Conservation (phyloP, 2,329 filamentous ascomycete species). For the Epichloe glyceriae region DNA sequence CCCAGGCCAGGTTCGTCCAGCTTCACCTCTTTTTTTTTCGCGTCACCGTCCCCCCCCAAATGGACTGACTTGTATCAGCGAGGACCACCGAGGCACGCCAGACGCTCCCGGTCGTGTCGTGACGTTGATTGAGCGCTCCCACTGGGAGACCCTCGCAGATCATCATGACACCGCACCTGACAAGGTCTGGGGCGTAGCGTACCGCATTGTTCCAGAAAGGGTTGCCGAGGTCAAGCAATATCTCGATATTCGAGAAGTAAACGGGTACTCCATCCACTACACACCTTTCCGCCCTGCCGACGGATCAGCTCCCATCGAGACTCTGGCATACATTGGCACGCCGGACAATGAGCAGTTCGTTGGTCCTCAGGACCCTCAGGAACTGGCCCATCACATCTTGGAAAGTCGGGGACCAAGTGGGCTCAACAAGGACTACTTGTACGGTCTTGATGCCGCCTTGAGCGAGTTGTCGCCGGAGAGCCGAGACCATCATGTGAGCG, state of each 20-base stretch:
- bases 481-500: constrained; percentile 71
- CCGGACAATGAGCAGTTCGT: constrained; percentile 89
- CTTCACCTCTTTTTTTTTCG: not conserved
- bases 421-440: constrained; percentile 79
- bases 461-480: constrained; percentile 60
- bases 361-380: constrained; percentile 65
- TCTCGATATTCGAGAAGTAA: constrained; percentile 92
- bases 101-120: constrained; percentile 80
- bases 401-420: constrained; percentile 71
- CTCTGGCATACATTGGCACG: constrained; percentile 86
- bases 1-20: constrained; percentile 5
- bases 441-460: constrained; percentile 64
- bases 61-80: constrained; percentile 34
- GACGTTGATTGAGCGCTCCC: constrained; percentile 73
- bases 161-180: constrained; percentile 47
- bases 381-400: constrained; percentile 69
- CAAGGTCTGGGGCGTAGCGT: constrained; percentile 82
- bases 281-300: constrained; percentile 58
- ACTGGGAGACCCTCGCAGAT: constrained; percentile 70
- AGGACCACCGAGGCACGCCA: constrained; percentile 90
- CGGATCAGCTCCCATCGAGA: constrained; percentile 28
- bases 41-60: not conserved
- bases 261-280: constrained; percentile 90
- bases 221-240: constrained; percentile 77
- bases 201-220: constrained; percentile 61